Evolutionary conservation across 257 asterid species (phyloP), one percentile per base, ranked within the genome.

Genomic region (Penstemon davidsonii): DNA sequence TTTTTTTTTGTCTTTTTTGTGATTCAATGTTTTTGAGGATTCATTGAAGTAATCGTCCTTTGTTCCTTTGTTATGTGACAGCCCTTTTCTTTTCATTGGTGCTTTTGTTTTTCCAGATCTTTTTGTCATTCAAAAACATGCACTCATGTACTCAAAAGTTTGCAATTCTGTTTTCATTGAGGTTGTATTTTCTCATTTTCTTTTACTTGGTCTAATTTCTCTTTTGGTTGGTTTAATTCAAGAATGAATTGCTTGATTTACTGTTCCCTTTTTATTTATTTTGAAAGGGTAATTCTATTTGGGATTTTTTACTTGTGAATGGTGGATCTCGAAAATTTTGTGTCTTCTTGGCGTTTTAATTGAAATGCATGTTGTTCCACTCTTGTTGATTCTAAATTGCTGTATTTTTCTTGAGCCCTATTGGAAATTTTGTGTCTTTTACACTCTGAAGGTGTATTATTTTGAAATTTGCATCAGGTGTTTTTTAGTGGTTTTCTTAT

Each of bases 281-380:
- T 52, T 55, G 43, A 60, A 63, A 25, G 33, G 59, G 49, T 33
- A 9, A 55, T 54, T 53, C 60, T 64, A 55, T 39, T 47, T 54
- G 74, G 56, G 64, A 25, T 25, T 50, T 71, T 60, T 46, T 59
- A 71, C 68, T 74, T 67, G 75, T 40, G 44, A 39, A 60, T 19
- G 56, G 43, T 51, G 80, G 87, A 82, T 79, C 82, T 76, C 15
- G 61, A 59, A 40, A 67, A n/a, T 12, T 75, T 58, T 57, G 36
- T 53, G 68, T 39, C 8, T 7, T 57, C 62, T 70, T 60, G 66
- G 63, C 9, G 50, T 66, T 73, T 73, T 52, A 57, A 45, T 12
- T 43, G 19, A 63, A 50, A 43, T 53, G 69, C 58, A 56, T 75
- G 59, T 51, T 55, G n/a, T 54, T 54, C 50, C 53, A 19, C 33